Percentiles rank a stretch among this genome's conserved stretches.
These are phyloP conservation scores for Dacryopinax primogenitus DNA, from an alignment of 768 basidiomycete species.

Conservation along the genomic window DNA sequence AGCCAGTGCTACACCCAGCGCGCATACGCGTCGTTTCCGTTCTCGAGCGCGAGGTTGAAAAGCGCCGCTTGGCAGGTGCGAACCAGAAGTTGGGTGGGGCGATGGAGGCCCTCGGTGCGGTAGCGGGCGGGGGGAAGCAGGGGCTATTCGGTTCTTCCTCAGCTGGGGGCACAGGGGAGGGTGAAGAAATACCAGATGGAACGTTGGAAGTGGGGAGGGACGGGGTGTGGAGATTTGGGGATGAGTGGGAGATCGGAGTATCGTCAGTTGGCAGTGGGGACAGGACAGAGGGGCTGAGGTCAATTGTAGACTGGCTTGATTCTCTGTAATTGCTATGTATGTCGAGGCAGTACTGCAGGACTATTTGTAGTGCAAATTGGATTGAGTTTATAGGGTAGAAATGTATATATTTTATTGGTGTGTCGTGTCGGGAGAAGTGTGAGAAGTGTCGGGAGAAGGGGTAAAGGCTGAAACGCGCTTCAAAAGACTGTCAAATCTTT, in stretches of 20 bases:
- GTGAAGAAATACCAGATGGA: not conserved
- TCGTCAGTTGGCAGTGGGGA: not conserved
- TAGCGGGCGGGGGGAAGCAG: not conserved
- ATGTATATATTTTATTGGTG: too few relatives aligned
- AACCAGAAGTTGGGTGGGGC: not conserved
- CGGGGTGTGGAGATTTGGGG: not conserved
- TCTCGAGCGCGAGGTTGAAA: conserved; percentile 75
- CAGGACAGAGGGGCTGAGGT: not conserved
- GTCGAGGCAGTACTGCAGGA: not conserved
- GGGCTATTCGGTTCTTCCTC: not conserved
- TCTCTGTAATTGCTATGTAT: not conserved
- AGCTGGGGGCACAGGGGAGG: not conserved
- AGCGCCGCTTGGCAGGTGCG: conserved; percentile 34
- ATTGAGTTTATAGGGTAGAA: too few relatives aligned
- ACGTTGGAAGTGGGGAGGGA: not conserved
- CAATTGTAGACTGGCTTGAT: not conserved
- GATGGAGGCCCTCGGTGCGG: not conserved
- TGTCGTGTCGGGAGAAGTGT: too few relatives aligned
- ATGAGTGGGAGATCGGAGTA: conserved; percentile 3
- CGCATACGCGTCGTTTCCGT: conserved; percentile 54
- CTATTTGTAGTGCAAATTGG: not conserved
- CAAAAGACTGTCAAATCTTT: too few relatives aligned
- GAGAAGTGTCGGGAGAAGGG: too few relatives aligned
- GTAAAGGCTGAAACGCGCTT: too few relatives aligned
- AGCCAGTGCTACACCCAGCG: not conserved